Percentiles rank a stretch among this genome's conserved stretches.
These are phyloP conservation scores for Sphagnum tenellum DNA, from an alignment of 225 moss, liverwort and hornwort genomes.

Conservation along the genomic window DNA sequence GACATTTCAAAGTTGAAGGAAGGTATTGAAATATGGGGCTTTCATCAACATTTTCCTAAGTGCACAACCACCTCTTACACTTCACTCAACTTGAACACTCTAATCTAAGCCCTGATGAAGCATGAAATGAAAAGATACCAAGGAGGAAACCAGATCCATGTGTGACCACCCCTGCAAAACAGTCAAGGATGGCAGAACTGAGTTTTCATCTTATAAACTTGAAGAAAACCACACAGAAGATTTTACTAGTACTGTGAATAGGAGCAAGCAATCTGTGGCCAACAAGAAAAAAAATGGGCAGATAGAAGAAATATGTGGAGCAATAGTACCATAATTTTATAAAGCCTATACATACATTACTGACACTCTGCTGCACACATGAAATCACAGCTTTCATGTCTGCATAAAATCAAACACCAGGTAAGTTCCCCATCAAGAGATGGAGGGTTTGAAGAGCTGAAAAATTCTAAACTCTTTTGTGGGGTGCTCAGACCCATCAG, in stretches of 20 bases:
- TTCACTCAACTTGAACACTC: slow-evolving; percentile 73
- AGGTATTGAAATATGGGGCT: slow-evolving; percentile 85
- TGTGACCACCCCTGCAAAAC: too few relatives aligned
- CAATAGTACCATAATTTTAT: neutral
- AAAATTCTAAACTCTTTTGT: too few relatives aligned
- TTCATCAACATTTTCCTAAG: slow-evolving; percentile 76
- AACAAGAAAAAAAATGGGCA: slow-evolving; percentile 71
- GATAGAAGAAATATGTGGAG: too few relatives aligned
- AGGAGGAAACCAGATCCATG: too few relatives aligned
- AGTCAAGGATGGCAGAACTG: too few relatives aligned
- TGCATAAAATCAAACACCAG: too few relatives aligned
- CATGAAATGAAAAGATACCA: too few relatives aligned
- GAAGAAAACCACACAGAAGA: neutral
- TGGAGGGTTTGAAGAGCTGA: too few relatives aligned
- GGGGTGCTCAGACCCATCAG: too few relatives aligned
- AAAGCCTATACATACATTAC: slow-evolving; percentile 58
- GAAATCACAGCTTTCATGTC: slow-evolving; percentile 21
- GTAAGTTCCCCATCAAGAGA: too few relatives aligned
- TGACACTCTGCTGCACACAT: slow-evolving; percentile 61
- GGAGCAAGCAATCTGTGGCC: slow-evolving; percentile 71
- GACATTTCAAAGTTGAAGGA: slow-evolving; percentile 57
- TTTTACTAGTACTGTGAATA: neutral
- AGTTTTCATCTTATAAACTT: too few relatives aligned
- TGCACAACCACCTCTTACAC: slow-evolving; percentile 89
- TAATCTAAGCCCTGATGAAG: too few relatives aligned